Evolutionary conservation across 2,329 filamentous ascomycete species (phyloP).

Genomic region (Trichoderma arundinaceum): DNA sequence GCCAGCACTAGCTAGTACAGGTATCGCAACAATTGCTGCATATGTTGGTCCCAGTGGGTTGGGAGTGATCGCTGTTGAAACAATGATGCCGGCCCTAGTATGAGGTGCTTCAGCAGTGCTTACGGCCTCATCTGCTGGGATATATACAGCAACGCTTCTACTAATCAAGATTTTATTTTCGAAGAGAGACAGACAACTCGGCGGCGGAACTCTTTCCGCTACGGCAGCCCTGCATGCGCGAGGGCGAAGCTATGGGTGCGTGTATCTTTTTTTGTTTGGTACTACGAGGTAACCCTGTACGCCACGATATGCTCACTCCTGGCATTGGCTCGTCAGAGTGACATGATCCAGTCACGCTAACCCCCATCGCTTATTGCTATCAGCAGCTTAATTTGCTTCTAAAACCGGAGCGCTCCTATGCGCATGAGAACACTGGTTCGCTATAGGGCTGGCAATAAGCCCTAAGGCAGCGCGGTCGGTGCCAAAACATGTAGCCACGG

Average conservation of each 20-base stretch:
- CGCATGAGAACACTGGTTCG: constrained; percentile 9
- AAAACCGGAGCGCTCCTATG: not conserved
- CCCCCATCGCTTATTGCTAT: constrained; percentile 6
- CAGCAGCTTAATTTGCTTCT: constrained; percentile 26
- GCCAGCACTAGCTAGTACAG: not conserved
- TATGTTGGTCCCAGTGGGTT: not conserved
- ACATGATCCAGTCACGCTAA: constrained; percentile 23
- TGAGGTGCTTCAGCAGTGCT: constrained; percentile 5
- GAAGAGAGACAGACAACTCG: not conserved
- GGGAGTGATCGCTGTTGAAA: not conserved
- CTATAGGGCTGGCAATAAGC: constrained; percentile 20
- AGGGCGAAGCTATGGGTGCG: not conserved
- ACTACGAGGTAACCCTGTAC: not conserved
- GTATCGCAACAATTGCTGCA: not conserved
- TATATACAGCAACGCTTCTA: not conserved
- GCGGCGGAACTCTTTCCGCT: not conserved
- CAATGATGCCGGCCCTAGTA: not conserved
- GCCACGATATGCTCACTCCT: constrained; percentile 14
- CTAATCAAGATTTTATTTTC: not conserved
- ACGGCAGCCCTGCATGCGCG: no score
- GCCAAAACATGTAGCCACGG: not conserved
- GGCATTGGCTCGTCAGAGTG: constrained; percentile 21
- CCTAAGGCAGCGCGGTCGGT: not conserved
- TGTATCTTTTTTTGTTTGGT: not conserved
- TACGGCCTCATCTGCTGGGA: not conserved